Evolutionary conservation across 352 stramenopile genomes (phyloP).

Genomic region (Pythium sukuiense): DNA sequence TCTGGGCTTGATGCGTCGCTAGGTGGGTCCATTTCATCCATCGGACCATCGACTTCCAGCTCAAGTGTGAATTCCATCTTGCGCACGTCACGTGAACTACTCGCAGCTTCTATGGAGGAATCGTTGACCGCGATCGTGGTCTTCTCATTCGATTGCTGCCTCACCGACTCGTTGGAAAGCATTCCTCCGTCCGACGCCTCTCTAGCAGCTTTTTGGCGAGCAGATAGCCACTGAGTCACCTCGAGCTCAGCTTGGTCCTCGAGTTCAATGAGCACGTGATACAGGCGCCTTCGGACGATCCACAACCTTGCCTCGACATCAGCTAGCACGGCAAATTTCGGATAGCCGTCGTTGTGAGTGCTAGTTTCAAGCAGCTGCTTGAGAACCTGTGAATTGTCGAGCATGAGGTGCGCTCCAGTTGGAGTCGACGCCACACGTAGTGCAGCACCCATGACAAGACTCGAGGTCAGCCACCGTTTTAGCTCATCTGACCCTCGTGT

Average conservation of each 20-base stretch:
- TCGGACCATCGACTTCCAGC: constrained; percentile 7
- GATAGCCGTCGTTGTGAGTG: constrained; percentile 13
- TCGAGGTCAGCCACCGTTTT: constrained; percentile 4
- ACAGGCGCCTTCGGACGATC: constrained; percentile 16
- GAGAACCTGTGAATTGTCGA: constrained; percentile 1
- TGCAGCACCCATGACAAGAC: constrained; percentile 1
- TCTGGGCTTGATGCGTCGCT: constrained; percentile 1
- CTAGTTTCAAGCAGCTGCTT: constrained; percentile 5
- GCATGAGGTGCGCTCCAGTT: neutral
- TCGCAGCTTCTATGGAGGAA: neutral
- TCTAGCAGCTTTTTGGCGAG: neutral
- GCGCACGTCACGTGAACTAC: neutral
- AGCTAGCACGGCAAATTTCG: constrained; percentile 8
- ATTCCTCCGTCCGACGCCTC: neutral
- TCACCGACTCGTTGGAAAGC: neutral
- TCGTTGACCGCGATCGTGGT: neutral
- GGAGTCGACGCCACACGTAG: neutral
- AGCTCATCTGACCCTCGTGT: neutral
- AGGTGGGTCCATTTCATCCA: neutral
- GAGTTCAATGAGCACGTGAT: constrained; percentile 22
- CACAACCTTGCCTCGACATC: constrained; percentile 27
- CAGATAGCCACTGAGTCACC: constrained; percentile 14
- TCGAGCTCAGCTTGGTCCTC: constrained; percentile 15
- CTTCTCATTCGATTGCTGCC: neutral
- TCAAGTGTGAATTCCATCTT: constrained; percentile 15